Evolutionary conservation across 768 basidiomycete genomes (phyloP), one percentile per base, ranked within the genome.

Genomic region (Calvatia gigantea): DNA sequence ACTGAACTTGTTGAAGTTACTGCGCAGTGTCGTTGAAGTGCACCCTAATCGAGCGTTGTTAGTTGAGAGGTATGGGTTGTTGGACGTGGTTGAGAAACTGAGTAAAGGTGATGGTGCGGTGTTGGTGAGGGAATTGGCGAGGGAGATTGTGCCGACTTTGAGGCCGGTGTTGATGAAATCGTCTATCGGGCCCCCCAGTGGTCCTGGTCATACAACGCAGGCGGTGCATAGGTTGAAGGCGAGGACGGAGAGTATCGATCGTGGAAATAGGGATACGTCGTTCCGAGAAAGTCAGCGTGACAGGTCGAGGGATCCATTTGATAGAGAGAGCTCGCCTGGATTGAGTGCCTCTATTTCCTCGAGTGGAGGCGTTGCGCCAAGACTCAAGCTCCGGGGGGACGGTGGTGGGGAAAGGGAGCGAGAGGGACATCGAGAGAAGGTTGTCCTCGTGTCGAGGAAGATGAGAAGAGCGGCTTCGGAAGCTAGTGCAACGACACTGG

Each of bases 121-220:
- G 15, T 79, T 99, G 27, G 94, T 97, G 15, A 79, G 91, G 55
- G 91, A 98, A 68, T 71, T 97, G 42, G 93, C 93, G 17, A 79
- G 87, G 62, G 91, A 94, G 69, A 91, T 94, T 56, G 75, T 91
- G 21, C 91, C 91, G 0, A 79, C 85, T 0, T 77, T 94, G 39
- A 81, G 81, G 33, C 89, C 91, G 2, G 90, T 80, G 5, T 69
- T 91, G 62, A 83, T 54, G 52, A 54, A n/a, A 33, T 45, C 52
- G 19, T 17, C 52, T 14, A 43, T 52, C 44, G 41, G 39, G 6
- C n/a, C 25, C 15, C 32, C 23, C 19, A 32, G 42, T 21, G 43
- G 42, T 17, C 6, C 21, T 33, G 42, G 42, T 1, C 32, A 44
- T 54, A 43, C 35, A 9, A 37, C 43, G 32, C 53, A 43, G 25